Evolutionary conservation across 2,329 filamentous ascomycete genomes (phyloP).

Genomic region (Dactylellina parvicollis): DNA sequence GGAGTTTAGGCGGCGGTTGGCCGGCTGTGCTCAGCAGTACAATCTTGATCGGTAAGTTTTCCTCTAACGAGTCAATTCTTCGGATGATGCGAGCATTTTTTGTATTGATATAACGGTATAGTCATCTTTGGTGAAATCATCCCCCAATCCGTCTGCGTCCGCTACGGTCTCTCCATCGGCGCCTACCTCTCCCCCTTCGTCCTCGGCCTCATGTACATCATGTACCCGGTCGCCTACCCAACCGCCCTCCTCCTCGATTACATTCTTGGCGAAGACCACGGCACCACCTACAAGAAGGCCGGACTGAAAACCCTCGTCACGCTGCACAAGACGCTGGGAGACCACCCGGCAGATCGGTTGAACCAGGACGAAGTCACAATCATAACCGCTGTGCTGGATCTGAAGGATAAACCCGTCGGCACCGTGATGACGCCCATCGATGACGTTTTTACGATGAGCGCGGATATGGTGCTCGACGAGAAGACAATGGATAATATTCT

Average conservation of each 20-base stretch:
- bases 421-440: slow-evolving; percentile 99
- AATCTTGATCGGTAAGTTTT: slow-evolving; percentile 80
- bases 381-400: slow-evolving; percentile 92
- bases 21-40: slow-evolving; percentile 94
- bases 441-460: slow-evolving; percentile 96
- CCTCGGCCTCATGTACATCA: slow-evolving; percentile 86
- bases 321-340: slow-evolving; percentile 88
- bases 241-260: slow-evolving; percentile 94
- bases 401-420: slow-evolving; percentile 94
- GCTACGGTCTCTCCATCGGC: slow-evolving; percentile 93
- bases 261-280: slow-evolving; percentile 92
- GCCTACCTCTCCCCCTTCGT: slow-evolving; percentile 87
- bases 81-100: not conserved
- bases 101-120: slow-evolving; percentile 60
- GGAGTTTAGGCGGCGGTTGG: slow-evolving; percentile 92
- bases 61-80: slow-evolving; percentile 12
- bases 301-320: slow-evolving; percentile 96
- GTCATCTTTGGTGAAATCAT: slow-evolving; percentile 98
- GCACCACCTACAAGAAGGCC: slow-evolving; percentile 97
- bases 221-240: slow-evolving; percentile 90
- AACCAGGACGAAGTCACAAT: slow-evolving; percentile 99
- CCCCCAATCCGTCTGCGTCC: slow-evolving; percentile 94
- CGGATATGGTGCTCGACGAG: slow-evolving; percentile 91
- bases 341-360: slow-evolving; percentile 81
- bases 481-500: slow-evolving; percentile 93